A percentile compares a stretch with the other conserved stretches of the same genome.
These are phyloP conservation scores for Davidsoniella australis DNA, from an alignment of 2,329 filamentous ascomycete species.

Conservation along the genomic window DNA sequence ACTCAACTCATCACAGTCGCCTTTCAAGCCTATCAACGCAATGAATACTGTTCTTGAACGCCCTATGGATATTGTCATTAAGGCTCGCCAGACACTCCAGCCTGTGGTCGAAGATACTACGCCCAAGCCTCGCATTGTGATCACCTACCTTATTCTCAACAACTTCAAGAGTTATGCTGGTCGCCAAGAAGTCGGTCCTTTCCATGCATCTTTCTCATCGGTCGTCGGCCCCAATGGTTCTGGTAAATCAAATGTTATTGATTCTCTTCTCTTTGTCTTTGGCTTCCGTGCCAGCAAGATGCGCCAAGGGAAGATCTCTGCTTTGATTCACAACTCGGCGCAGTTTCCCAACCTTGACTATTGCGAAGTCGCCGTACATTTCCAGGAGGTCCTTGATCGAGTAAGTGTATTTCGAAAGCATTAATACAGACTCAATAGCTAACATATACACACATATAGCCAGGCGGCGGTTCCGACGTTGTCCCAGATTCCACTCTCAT, in stretches of 20 bases:
- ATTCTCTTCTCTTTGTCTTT: constrained; percentile 96
- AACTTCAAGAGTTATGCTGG: constrained; percentile 99
- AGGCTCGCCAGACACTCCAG: constrained; percentile 56
- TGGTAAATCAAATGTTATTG: constrained; percentile 97
- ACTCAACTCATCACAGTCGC: constrained; percentile 31
- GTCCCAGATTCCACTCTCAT: constrained; percentile 73
- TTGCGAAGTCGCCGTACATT: constrained; percentile 94
- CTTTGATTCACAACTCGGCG: constrained; percentile 92
- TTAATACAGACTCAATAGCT: constrained; percentile 16
- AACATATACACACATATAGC: constrained; percentile 23
- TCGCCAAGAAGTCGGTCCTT: constrained; percentile 84
- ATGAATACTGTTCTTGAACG: constrained; percentile 66
- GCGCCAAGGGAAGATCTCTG: constrained; percentile 96
- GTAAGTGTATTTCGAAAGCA: constrained; percentile 22
- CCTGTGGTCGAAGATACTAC: constrained; percentile 55
- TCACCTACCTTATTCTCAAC: constrained; percentile 76
- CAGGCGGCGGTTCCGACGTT: constrained; percentile 55
- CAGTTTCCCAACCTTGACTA: constrained; percentile 68
- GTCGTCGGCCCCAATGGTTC: constrained; percentile 97
- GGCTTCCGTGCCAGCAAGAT: constrained; percentile 98
- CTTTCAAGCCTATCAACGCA: constrained; percentile 55
- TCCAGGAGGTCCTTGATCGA: constrained; percentile 84
- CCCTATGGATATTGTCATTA: constrained; percentile 86
- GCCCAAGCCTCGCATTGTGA: constrained; percentile 76
- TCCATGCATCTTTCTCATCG: constrained; percentile 92